Conservation (phyloP, 495 filamentous ascomycete species). For the Polyplosphaeria fusca region DNA sequence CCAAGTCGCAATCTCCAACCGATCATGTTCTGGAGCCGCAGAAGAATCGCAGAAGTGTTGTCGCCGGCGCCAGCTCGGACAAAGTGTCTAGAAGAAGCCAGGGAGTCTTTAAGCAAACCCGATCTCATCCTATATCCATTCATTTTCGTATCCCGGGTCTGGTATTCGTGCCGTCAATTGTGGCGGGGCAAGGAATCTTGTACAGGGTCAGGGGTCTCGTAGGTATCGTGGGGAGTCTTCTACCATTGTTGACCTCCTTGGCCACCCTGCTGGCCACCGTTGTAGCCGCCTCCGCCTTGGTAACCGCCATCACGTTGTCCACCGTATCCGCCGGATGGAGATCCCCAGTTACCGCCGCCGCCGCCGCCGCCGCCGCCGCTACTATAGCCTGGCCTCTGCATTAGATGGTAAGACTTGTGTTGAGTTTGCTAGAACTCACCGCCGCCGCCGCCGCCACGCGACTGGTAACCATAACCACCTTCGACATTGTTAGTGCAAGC, state of each 20-base stretch:
- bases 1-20: constrained; percentile 25
- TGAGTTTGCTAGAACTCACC: too few species aligned
- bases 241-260: constrained; percentile 26
- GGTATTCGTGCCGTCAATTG: too few species aligned
- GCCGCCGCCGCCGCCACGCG: neutral
- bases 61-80: constrained; percentile 16
- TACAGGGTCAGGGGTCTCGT: too few species aligned
- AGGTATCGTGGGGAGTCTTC: too few species aligned
- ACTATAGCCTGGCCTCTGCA: constrained; percentile 4
- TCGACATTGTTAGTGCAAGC: too few species aligned
- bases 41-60: constrained; percentile 22
- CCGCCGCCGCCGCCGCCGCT: constrained; percentile 24
- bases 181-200: too few species aligned
- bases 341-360: constrained; percentile 14
- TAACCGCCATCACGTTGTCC: constrained; percentile 13
- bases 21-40: constrained; percentile 13
- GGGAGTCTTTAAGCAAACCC: too few species aligned
- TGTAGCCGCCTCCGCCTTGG: constrained; percentile 3
- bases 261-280: constrained; percentile 5
- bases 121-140: too few species aligned
- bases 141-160: too few species aligned
- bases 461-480: neutral
- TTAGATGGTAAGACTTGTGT: too few species aligned
- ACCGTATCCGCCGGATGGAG: constrained; percentile 10
- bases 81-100: constrained; percentile 8